phyloP scores from a whole-genome alignment of 495 filamentous ascomycete species.

The Daldinia concentrica region DNA sequence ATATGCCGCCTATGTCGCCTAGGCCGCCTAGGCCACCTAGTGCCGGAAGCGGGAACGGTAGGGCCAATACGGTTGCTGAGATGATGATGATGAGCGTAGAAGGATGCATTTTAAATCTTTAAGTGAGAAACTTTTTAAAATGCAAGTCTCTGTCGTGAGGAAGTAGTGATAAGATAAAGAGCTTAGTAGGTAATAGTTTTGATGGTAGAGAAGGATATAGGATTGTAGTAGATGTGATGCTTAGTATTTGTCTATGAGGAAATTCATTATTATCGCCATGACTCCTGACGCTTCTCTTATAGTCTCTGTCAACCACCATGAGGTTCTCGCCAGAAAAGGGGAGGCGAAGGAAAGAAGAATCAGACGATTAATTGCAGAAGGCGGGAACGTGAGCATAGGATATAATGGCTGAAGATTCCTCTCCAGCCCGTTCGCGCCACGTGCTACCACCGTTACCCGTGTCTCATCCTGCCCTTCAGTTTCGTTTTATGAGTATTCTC shows the following conservation, averaged over 20 bases:
- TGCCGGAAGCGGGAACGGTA: conserved; percentile 13
- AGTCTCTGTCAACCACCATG: not conserved
- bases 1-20: not conserved
- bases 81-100: conserved; percentile 24
- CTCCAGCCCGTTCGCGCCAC: conserved; percentile 15
- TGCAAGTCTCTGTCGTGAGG: not conserved
- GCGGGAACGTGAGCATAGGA: conserved; percentile 16
- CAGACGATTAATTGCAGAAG: conserved; percentile 10
- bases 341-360: conserved; percentile 27
- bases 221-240: not conserved
- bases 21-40: not conserved
- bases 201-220: not conserved
- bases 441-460: conserved; percentile 8
- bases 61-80: conserved; percentile 20
- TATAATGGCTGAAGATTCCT: conserved; percentile 41
- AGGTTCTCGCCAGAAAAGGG: conserved; percentile 11
- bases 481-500: conserved; percentile 7
- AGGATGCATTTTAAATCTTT: conserved; percentile 21
- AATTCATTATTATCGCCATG: not conserved
- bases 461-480: conserved; percentile 30
- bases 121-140: not conserved
- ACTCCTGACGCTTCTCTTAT: conserved; percentile 15
- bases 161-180: not conserved
- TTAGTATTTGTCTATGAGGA: conserved; percentile 8
- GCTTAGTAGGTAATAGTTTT: conserved; percentile 4